phyloP scores from a whole-genome alignment of 2,329 filamentous ascomycete species.

The Trichoderma endophyticum region DNA sequence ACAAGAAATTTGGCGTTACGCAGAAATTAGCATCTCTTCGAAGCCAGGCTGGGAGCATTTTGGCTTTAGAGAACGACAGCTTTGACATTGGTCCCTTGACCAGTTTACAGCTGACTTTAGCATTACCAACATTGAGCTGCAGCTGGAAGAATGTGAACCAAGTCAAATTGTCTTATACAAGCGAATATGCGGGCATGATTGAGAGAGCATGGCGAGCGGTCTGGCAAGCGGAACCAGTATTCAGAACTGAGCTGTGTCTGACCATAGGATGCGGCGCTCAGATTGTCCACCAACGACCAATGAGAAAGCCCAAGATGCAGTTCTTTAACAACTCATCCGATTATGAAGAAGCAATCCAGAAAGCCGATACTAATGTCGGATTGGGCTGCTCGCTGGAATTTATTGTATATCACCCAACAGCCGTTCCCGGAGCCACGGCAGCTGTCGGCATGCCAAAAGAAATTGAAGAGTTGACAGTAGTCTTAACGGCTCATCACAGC shows the following conservation, averaged over 20 bases:
- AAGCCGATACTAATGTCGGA: background rate
- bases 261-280: slow-evolving; percentile 10
- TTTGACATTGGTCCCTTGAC: slow-evolving; percentile 12
- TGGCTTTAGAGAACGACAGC: background rate
- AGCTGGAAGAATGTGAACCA: slow-evolving; percentile 5
- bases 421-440: background rate
- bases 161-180: background rate
- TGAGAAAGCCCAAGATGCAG: background rate
- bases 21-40: background rate
- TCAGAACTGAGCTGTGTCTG: slow-evolving; percentile 10
- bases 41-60: background rate
- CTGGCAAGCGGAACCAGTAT: slow-evolving; percentile 8
- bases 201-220: slow-evolving; percentile 14
- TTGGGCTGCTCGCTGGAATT: background rate
- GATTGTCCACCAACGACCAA: background rate
- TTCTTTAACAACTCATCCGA: background rate
- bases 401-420: background rate
- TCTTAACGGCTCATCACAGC: slow-evolving; percentile 11
- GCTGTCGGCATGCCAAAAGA: background rate
- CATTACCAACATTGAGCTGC: slow-evolving; percentile 1
- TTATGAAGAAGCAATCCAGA: background rate
- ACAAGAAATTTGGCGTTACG: background rate
- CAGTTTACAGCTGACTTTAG: slow-evolving; percentile 6
- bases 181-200: background rate
- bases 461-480: background rate